These are phyloP conservation scores for Daldinia sp. DNA, from an alignment of 2,329 filamentous ascomycete species.

Conservation along the genomic window DNA sequence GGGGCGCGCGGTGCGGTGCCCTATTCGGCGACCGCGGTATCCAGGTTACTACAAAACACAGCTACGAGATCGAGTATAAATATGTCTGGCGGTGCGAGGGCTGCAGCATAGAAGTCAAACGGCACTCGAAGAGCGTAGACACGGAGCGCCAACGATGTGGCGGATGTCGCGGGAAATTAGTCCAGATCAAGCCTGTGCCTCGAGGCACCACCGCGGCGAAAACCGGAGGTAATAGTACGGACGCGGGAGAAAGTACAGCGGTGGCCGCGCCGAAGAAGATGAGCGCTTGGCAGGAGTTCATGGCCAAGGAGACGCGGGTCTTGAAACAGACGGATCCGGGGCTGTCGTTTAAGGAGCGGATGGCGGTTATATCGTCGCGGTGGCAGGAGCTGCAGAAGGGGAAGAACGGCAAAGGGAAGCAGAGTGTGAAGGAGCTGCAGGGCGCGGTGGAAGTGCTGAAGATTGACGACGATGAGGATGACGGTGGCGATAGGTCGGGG, in stretches of 20 bases:
- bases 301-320: constrained; percentile 41
- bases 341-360: constrained; percentile 70
- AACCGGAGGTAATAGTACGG: neutral
- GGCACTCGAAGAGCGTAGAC: constrained; percentile 88
- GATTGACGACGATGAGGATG: constrained; percentile 37
- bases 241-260: neutral
- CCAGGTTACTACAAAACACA: constrained; percentile 87
- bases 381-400: constrained; percentile 71
- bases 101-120: constrained; percentile 77
- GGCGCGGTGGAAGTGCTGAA: constrained; percentile 63
- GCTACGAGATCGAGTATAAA: constrained; percentile 90
- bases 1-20: constrained; percentile 65
- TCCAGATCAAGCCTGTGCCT: constrained; percentile 83
- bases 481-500: neutral
- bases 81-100: constrained; percentile 82
- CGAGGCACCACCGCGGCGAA: constrained; percentile 50
- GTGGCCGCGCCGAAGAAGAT: constrained; percentile 33
- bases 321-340: constrained; percentile 41
- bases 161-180: constrained; percentile 72
- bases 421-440: constrained; percentile 71
- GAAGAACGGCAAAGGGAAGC: constrained; percentile 44
- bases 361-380: constrained; percentile 68
- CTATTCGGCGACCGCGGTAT: constrained; percentile 71
- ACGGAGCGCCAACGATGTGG: constrained; percentile 76
- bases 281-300: constrained; percentile 49